Evolutionary conservation across 2,329 filamentous ascomycete species (phyloP), one percentile per base, ranked within the genome.

Genomic region (Phialophora macrospora): DNA sequence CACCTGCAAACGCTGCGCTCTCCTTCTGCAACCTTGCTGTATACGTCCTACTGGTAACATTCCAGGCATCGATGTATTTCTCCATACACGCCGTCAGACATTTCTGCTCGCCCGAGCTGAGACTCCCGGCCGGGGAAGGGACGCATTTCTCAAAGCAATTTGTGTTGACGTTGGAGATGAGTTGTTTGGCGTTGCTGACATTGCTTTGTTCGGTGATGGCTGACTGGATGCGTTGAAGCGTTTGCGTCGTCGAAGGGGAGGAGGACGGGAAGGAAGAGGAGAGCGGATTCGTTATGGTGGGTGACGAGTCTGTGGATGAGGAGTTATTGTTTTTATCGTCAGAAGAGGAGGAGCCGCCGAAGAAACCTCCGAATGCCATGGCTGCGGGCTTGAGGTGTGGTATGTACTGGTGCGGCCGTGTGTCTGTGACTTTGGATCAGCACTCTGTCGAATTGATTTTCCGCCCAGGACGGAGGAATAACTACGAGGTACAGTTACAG

Each of bases 31-130:
- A 78, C 72, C 86, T 83, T 68, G 79, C 78, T 74, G 92, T 85
- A 77, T 92, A 92, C 48, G 88, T 83, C 55, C 83, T 78, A 80
- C 88, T 90, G 74, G 91, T 88, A 69, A 85, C 81, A 80, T 93
- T 93, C 91, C 91, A 94, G 11, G 90, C 85, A 34, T 84, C 80
- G 83, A 93, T 91, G 83, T 93, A 94, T 79, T 93, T 93, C 74
- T 93, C 90, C 87, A 93, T 91, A 82, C 91, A 94, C 67, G 85
- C 83, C 22, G 85, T 90, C 74, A 91, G 84, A 81, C 91, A 94
- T 24, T 85, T 82, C 75, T 87, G 82, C 77, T 94, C 91, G 78
- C 84, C 79, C 78, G 83, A 85, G 57, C 88, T 88, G 63, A 93
- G 80, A 61, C 86, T 87, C 57, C 83, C 77, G 64, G 89, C 88